Conservation (phyloP, 192 early-diverging fungal genomes). For the Umbelopsis isabellina region DNA sequence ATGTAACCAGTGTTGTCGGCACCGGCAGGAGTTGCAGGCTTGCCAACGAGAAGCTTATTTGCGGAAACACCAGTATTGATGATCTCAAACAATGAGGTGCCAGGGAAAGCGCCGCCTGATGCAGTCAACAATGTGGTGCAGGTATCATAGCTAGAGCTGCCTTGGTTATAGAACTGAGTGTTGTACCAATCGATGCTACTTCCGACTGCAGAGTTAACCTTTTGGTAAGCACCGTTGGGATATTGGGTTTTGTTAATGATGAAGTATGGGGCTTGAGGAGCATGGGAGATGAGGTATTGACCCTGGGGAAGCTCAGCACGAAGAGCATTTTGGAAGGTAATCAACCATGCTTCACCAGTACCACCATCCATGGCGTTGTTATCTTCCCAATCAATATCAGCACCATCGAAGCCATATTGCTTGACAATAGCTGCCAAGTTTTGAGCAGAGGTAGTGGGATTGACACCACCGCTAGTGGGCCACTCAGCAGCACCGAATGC, state of each 20-base stretch:
- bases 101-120: conserved; percentile 37
- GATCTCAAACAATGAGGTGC: conserved; percentile 42
- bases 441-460: conserved; percentile 33
- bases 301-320: conserved; percentile 32
- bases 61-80: conserved; percentile 25
- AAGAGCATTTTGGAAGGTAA: conserved; percentile 34
- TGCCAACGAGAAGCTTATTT: conserved; percentile 41
- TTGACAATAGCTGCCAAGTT: conserved; percentile 43
- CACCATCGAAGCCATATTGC: conserved; percentile 41
- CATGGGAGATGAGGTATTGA: conserved; percentile 43
- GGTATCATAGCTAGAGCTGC: conserved; percentile 32
- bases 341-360: conserved; percentile 45
- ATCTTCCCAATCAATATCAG: conserved; percentile 49
- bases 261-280: conserved; percentile 47
- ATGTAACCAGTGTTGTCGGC: conserved; percentile 43
- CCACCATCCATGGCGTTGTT: conserved; percentile 41
- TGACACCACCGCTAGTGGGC: conserved; percentile 29
- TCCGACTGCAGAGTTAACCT: conserved; percentile 33
- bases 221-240: conserved; percentile 42
- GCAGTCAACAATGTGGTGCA: conserved; percentile 37
- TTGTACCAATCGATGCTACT: conserved; percentile 44
- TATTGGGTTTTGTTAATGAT: conserved; percentile 31
- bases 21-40: conserved; percentile 40
- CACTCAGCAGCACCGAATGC: conserved; percentile 42
- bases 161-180: conserved; percentile 46